Base-by-base conservation (phyloP, 805 yeast genomes). In the Saturnispora mendoncae region DNA sequence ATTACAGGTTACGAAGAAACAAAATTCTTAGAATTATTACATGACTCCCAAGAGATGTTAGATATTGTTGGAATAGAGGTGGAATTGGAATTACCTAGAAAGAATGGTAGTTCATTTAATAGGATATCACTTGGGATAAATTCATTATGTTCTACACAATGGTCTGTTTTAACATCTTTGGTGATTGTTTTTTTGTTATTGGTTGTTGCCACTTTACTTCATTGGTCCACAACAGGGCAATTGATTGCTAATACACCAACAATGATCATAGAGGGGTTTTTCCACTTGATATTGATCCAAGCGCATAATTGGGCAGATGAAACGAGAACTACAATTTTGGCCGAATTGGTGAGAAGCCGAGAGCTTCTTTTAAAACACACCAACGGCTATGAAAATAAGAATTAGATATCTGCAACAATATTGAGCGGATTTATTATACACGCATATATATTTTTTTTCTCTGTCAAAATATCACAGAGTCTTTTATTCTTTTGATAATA, bases 221-320 rank as follows among this genome's bases (percentile, higher is more conserved):
- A 45, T 30, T 66, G 70, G 69, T 58, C 57, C 37, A 58, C 60
- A 4, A 65, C 67, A 4, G 71, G 67, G 29, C 71, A 66, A 47
- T 52, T 66, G 36, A 44, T 66, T 28, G 57, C 60, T 26, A 67
- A 66, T 41, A 62, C 68, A 0, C 71, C 71, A 28, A 64, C 71
- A 0, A 66, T 64, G 68, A 66, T 66, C 47, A 64, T 67, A 29
- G 71, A 66, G 46, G 68, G 60, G 15, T 67, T 66, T 43, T 65
- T 65, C 47, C 38, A 65, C 36, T 50, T 67, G 27, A 61, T 66
- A 24, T 46, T 66, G 23, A 44, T 65, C 21, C 67, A 64, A 40
- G 68, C 67, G 4, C 69, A 65, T 43, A 58, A 59, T 31, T 51
- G 54, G 54, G 54, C 54, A 6, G 48, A 45, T 28, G 46, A 43